Evolutionary conservation across 2,329 filamentous ascomycete genomes (phyloP), one percentile per base, ranked within the genome.

Genomic region (Aspergillus spinulosporus): DNA sequence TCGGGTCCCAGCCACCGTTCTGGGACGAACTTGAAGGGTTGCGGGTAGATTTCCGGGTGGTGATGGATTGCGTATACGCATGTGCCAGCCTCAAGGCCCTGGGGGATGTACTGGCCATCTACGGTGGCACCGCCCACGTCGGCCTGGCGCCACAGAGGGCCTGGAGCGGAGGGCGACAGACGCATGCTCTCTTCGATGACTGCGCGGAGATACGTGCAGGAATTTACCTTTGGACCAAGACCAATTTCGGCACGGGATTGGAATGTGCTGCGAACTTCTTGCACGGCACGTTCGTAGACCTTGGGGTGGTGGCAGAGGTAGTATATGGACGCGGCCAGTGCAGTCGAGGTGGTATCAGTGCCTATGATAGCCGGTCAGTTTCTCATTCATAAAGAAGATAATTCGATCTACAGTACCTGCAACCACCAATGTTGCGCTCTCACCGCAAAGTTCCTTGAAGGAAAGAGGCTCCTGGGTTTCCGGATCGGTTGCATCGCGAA

Each of bases 1-100:
- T 37, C 32, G 46, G 31, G 14, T 26, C 28, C 64, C 3, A 86
- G 68, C 85, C 85, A 88, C 15, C 85, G 79, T 74, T 87, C 84
- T 0, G 85, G 85, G 2, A 74, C 66, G 66, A 82, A 88, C 1
- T 73, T 66, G 62, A 80, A 85, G 0, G 85, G 80, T 11, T 76
- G 71, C 1, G 81, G 76, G 69, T 78, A 87, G 74, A 86, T 85
- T 2, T 66, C 66, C 1, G 78, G 36, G 28, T 58, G 60, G 40
- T 60, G 59, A n/a, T 60, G 58, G 29, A 63, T 52, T 28, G 43
- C 52, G 54, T 60, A 62, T 34, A 58, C 45, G 6, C 52, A 50
- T 6, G 56, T 58, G 4, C 56, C 58, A 12, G 61, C 56, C 12
- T 39, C 44, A 15, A 37, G 50, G 32, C 61, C 61, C 12, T 31